Percentiles rank a stretch among this genome's conserved stretches.
These are phyloP conservation scores for Chernovozyma sophiae-reginae DNA, from an alignment of 1,139 yeast genomes.

Conservation along the genomic window DNA sequence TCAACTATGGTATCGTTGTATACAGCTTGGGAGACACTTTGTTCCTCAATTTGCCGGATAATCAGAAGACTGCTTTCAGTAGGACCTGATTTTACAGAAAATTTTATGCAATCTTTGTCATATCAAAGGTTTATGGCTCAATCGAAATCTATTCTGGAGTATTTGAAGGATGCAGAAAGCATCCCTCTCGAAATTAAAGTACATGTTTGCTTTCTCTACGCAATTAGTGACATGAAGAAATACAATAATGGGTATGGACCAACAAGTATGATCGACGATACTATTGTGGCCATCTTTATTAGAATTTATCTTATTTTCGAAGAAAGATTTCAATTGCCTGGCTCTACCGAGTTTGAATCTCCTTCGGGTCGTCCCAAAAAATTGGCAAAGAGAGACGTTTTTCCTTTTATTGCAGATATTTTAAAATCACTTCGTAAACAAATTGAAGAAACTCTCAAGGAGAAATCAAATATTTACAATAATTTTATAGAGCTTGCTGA, in stretches of 20 bases:
- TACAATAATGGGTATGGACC: slow-evolving; percentile 81
- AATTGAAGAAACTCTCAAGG: slow-evolving; percentile 28
- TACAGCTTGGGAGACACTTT: slow-evolving; percentile 62
- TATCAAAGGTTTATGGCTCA: slow-evolving; percentile 43
- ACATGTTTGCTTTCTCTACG: slow-evolving; percentile 43
- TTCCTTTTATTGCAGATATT: slow-evolving; percentile 38
- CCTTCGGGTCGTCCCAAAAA: slow-evolving; percentile 35
- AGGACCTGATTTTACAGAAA: slow-evolving; percentile 51
- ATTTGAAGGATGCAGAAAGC: slow-evolving; percentile 23
- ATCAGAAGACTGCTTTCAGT: slow-evolving; percentile 44
- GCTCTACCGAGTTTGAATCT: slow-evolving; percentile 15
- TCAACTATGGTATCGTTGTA: slow-evolving; percentile 65
- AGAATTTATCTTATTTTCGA: slow-evolving; percentile 35
- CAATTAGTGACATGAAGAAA: slow-evolving; percentile 61
- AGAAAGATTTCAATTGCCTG: not conserved
- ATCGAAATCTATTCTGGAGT: slow-evolving; percentile 31
- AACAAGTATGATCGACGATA: slow-evolving; percentile 73
- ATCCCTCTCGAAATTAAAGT: slow-evolving; percentile 27
- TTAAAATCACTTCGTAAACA: slow-evolving; percentile 25
- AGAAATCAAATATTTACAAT: slow-evolving; percentile 29
- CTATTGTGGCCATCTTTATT: slow-evolving; percentile 60
- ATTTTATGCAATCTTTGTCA: slow-evolving; percentile 41
- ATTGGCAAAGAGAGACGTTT: slow-evolving; percentile 42
- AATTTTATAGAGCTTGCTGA: slow-evolving; percentile 18
- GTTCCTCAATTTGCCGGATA: slow-evolving; percentile 45